A percentile compares a stretch with the other conserved stretches of the same genome.
Evolutionary conservation across 2,329 filamentous ascomycete species (phyloP).

Genomic region (Pestalotiopsis sp.): DNA sequence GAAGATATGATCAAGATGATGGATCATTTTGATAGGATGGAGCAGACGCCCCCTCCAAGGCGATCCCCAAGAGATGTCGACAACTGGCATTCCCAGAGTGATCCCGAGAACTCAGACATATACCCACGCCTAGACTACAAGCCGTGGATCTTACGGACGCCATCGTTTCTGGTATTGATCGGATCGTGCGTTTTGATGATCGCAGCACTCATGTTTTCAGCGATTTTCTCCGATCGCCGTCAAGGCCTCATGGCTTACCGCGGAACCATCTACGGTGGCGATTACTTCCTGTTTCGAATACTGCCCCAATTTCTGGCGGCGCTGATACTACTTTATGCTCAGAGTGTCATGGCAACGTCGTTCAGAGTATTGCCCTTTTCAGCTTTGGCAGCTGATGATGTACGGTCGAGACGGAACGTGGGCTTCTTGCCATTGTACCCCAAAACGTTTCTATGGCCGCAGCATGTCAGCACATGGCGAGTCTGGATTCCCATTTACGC

Average conservation of each 20-base stretch:
- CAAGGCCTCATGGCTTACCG: slow-evolving; percentile 70
- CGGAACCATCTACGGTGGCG: slow-evolving; percentile 66
- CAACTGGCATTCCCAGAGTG: slow-evolving; percentile 28
- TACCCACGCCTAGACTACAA: slow-evolving; percentile 66
- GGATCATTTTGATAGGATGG: not conserved
- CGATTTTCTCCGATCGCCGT: slow-evolving; percentile 65
- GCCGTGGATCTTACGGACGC: slow-evolving; percentile 70
- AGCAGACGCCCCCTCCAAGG: not conserved
- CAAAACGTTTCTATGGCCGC: slow-evolving; percentile 66
- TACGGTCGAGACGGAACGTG: slow-evolving; percentile 61
- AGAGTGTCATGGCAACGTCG: slow-evolving; percentile 74
- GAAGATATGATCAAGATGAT: slow-evolving; percentile 8
- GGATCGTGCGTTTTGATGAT: slow-evolving; percentile 70
- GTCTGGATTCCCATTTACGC: slow-evolving; percentile 68
- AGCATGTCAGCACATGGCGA: slow-evolving; percentile 63
- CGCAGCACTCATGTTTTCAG: slow-evolving; percentile 71
- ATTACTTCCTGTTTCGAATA: slow-evolving; percentile 87
- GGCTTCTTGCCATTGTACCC: slow-evolving; percentile 72
- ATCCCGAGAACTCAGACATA: slow-evolving; percentile 39
- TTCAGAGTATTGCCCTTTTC: slow-evolving; percentile 78
- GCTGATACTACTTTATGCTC: slow-evolving; percentile 73
- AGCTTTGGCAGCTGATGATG: slow-evolving; percentile 69
- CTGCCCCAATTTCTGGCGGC: slow-evolving; percentile 78
- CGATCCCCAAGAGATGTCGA: slow-evolving; percentile 30
- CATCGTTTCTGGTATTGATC: slow-evolving; percentile 63